These are phyloP conservation scores for Monilinia fructicola DNA, from an alignment of 2,329 filamentous ascomycete species.

Conservation along the genomic window DNA sequence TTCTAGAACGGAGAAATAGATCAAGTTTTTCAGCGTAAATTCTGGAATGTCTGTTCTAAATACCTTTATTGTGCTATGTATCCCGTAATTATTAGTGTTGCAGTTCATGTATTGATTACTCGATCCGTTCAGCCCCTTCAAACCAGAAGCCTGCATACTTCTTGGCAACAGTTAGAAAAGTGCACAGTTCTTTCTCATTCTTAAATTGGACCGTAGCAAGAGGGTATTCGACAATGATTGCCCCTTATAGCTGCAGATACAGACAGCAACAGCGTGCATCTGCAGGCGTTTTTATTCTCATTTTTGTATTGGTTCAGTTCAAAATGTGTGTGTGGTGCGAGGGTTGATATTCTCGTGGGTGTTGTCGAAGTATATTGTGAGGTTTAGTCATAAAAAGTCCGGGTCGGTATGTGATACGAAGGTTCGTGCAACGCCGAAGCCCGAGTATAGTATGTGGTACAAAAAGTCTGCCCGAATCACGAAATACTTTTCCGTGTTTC, in stretches of 20 bases:
- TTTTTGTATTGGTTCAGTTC: conserved; percentile 9
- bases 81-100: background rate
- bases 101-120: conserved; percentile 4
- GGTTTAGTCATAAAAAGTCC: background rate
- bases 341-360: background rate
- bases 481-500: background rate
- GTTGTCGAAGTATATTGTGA: background rate
- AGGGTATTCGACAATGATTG: background rate
- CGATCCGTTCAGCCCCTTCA: background rate
- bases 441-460: background rate
- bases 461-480: conserved; percentile 2
- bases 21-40: background rate
- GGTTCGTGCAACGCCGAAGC: background rate
- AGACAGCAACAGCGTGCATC: background rate
- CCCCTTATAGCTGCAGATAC: background rate
- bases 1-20: background rate
- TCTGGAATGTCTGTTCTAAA: conserved; percentile 8
- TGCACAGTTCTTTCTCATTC: background rate
- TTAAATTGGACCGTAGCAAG: background rate
- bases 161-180: background rate
- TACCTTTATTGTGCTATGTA: conserved; percentile 7
- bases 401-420: conserved; percentile 4
- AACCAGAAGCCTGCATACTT: background rate
- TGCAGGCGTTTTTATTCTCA: background rate
- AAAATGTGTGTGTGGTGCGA: no score